Conservation (phyloP, 805 yeast species). For the Metschnikowia lachancei region DNA sequence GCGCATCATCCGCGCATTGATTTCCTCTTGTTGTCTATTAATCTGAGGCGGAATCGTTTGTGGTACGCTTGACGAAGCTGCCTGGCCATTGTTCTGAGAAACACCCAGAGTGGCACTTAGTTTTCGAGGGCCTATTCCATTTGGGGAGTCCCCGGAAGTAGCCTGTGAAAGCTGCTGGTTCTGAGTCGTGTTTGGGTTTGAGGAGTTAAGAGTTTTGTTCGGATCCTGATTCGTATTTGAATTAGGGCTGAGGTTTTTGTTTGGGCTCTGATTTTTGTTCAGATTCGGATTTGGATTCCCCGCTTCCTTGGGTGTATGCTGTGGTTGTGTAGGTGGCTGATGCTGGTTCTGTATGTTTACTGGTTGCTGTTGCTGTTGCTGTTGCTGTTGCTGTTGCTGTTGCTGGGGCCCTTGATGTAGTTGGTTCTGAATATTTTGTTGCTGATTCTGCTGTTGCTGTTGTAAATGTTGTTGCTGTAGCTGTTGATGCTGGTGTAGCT, state of each 20-base stretch:
- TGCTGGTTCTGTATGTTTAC: neutral
- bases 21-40: constrained; percentile 9
- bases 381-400: neutral
- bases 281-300: neutral
- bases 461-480: constrained; percentile 15
- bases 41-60: neutral
- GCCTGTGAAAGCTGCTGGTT: neutral
- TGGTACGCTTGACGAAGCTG: neutral
- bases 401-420: neutral
- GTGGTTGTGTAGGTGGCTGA: neutral
- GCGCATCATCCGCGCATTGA: constrained; percentile 33
- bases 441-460: constrained; percentile 8
- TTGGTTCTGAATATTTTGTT: neutral
- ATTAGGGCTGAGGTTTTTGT: too few species aligned
- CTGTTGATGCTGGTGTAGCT: constrained; percentile 17
- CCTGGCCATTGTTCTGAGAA: neutral
- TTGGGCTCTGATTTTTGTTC: too few species aligned
- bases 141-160: neutral
- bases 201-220: too few species aligned
- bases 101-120: neutral
- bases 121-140: neutral
- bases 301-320: neutral
- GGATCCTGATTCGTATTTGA: neutral
- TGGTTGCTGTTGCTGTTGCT: neutral
- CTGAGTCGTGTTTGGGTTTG: too few species aligned